Evolutionary conservation across 257 asterid species (phyloP), one percentile per base, ranked within the genome.

Genomic region (Solanum sejunctum): DNA sequence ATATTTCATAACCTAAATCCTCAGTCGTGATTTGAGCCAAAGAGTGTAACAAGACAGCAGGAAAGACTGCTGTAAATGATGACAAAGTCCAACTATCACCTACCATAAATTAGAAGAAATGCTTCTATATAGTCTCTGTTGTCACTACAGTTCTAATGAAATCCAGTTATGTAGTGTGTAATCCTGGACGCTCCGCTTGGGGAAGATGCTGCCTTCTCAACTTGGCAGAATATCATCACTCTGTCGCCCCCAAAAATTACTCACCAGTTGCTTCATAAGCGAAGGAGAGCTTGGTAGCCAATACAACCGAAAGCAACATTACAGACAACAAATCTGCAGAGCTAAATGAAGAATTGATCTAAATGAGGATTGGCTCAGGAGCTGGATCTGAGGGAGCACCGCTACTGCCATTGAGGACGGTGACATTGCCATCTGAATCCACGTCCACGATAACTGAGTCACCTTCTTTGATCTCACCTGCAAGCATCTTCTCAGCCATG

Each of bases 401-500:
- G 23, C 88, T 90, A 86, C 87, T 84, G 11, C 95, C 95, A 55
- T 92, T 93, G 36, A 92, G 92, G 66, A 93, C 95, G 1, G 89
- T 86, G 83, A 91, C 94, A 3, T 93, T 92, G 17, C 96, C 97
- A 45, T 92, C 95, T 6, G 93, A 87, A 85, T 92, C 93, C 17
- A 90, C 98, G 61, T 92, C 94, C 0, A 92, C 91, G 9, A 90
- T 88, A 5, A 94, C 93, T 0, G 94, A 88, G 70, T 95, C 97
- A 0, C 97, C 97, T 80, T 92, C 95, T 86, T 92, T 93, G 84
- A 93, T 89, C 57, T 92, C 91, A 1, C 95, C 88, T 0, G 93
- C 91, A 18, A 94, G 92, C 91, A 94, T 90, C 88, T 88, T 92
- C 91, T 95, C 98, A 0, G 98, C 98, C 98, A 95, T 92, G 88